A percentile compares a stretch with the other conserved stretches of the same genome.
Evolutionary conservation across 2,329 filamentous ascomycete species (phyloP).

Genomic region (Hypoxylon sp.): DNA sequence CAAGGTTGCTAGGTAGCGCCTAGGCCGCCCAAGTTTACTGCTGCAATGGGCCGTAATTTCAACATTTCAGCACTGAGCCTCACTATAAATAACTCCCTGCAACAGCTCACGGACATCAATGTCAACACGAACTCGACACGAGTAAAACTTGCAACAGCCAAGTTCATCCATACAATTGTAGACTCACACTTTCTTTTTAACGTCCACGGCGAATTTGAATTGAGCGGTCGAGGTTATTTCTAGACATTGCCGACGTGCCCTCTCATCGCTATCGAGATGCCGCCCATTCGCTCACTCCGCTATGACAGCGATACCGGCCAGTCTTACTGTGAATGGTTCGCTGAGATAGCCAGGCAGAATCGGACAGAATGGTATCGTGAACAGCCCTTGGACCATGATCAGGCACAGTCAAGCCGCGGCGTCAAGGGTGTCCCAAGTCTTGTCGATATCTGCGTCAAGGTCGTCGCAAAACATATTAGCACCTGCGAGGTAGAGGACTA

Average conservation of each 20-base stretch:
- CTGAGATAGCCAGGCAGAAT: background rate
- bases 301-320: conserved; percentile 8
- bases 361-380: conserved; percentile 3
- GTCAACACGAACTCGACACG: background rate
- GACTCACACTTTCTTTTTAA: background rate
- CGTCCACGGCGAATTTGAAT: background rate
- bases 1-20: background rate
- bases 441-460: conserved; percentile 58
- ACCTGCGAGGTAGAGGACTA: conserved; percentile 55
- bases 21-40: background rate
- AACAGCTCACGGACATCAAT: background rate
- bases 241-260: background rate
- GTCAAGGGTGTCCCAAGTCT: conserved; percentile 57
- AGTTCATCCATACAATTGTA: background rate
- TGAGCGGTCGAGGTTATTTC: background rate
- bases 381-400: background rate
- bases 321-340: background rate
- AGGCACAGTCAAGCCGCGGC: conserved; percentile 29
- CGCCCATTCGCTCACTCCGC: background rate
- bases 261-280: background rate
- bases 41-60: background rate
- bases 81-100: background rate
- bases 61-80: background rate
- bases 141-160: background rate
- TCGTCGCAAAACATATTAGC: conserved; percentile 58